Conservation (phyloP, 768 basidiomycete genomes). For the Solioccasus polychromus region DNA sequence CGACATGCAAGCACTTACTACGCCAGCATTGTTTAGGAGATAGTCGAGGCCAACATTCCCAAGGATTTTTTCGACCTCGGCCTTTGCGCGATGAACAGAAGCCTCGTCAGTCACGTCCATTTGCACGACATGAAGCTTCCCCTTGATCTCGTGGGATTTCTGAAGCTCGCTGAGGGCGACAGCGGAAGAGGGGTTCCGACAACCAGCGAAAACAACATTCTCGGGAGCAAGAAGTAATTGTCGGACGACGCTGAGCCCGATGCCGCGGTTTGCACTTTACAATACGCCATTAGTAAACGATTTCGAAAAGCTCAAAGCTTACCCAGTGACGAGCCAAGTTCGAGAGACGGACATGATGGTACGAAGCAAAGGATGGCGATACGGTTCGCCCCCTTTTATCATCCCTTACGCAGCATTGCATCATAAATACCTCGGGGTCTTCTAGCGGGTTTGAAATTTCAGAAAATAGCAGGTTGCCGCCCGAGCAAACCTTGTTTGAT, state of each 20-base stretch:
- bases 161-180: not conserved
- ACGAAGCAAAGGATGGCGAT: no score
- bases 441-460: no score
- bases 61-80: conserved; percentile 19
- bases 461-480: no score
- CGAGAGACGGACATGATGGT: no score
- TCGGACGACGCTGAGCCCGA: conserved; percentile 6
- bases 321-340: conserved; percentile 14
- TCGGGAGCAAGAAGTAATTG: conserved; percentile 1
- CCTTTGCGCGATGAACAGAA: conserved; percentile 23
- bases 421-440: no score
- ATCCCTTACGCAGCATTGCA: no score
- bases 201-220: conserved; percentile 10
- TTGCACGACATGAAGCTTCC: conserved; percentile 27
- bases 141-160: not conserved
- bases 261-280: conserved; percentile 8
- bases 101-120: conserved; percentile 32
- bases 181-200: conserved; percentile 1
- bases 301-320: not conserved
- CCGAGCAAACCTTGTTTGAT: no score
- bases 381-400: no score
- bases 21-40: conserved; percentile 38
- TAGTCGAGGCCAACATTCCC: conserved; percentile 33
- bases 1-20: conserved; percentile 24
- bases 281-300: not conserved